phyloP scores from a whole-genome alignment of 176 grass and related monocot species.

The Rhynchospora breviuscula region DNA sequence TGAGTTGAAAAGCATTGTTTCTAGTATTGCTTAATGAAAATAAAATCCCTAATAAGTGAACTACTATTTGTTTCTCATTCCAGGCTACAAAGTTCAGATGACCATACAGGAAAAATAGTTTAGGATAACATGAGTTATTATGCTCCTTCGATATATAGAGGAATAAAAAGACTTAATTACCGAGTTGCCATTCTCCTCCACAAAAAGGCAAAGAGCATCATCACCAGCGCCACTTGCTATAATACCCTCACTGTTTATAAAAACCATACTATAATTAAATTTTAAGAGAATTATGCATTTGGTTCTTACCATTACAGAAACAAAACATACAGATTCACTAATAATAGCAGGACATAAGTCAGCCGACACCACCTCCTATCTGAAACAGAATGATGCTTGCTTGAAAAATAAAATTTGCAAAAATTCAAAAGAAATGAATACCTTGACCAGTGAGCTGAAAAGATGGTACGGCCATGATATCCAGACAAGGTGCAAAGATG shows the following conservation, averaged over 20 bases:
- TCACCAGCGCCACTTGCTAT: constrained; percentile 78
- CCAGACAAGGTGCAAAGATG: constrained; percentile 80
- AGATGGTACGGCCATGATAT: constrained; percentile 78
- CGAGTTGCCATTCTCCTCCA: constrained; percentile 48
- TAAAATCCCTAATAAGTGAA: neutral
- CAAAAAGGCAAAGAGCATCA: constrained; percentile 73
- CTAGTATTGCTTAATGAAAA: neutral
- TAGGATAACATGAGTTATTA: neutral
- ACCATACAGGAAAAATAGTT: neutral
- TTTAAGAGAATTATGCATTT: constrained; percentile 13
- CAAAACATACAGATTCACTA: neutral
- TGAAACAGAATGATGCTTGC: neutral
- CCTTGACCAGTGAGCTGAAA: constrained; percentile 98
- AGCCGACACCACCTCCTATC: neutral
- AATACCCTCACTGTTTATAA: constrained; percentile 57
- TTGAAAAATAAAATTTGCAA: neutral
- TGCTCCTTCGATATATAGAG: constrained; percentile 8
- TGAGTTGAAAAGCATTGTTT: neutral
- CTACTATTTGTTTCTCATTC: neutral
- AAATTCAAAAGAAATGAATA: constrained; percentile 19
- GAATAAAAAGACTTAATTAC: constrained; percentile 35
- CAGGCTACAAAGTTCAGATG: neutral
- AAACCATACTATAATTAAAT: constrained; percentile 17
- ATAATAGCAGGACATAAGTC: constrained; percentile 22
- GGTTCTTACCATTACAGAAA: neutral